Conservation (phyloP, 1,284 basidiomycete genomes). For the Tilletia caries region DNA sequence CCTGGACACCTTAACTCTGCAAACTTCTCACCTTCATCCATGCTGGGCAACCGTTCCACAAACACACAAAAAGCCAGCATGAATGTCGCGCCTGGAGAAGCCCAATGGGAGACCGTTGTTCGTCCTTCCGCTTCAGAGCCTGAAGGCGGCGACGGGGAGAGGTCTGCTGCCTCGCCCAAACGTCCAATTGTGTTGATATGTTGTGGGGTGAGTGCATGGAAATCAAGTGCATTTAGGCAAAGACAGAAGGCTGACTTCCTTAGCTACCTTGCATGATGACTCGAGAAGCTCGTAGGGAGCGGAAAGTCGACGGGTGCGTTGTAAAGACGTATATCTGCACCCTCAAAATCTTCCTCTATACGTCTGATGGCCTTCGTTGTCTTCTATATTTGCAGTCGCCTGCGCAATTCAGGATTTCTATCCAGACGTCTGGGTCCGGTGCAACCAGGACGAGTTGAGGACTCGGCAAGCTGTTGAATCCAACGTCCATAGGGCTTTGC, state of each 20-base stretch:
- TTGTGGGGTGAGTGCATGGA: neutral
- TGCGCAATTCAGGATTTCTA: slow-evolving; percentile 15
- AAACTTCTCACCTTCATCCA: no score
- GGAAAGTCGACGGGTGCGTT: slow-evolving; percentile 29
- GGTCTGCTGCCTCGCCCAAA: neutral
- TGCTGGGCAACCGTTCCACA: no score
- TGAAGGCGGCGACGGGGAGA: no score
- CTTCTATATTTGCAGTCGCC: slow-evolving; percentile 22
- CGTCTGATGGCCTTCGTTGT: no score
- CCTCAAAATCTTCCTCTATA: no score
- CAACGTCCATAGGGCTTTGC: slow-evolving; percentile 10
- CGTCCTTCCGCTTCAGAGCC: neutral
- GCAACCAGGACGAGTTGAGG: slow-evolving; percentile 26
- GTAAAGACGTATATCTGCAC: no score
- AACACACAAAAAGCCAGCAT: no score
- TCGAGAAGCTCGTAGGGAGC: slow-evolving; percentile 21
- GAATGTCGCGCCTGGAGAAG: neutral
- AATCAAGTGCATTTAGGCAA: neutral
- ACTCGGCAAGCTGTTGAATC: slow-evolving; percentile 15
- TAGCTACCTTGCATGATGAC: neutral
- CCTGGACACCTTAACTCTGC: neutral
- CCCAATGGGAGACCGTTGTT: neutral
- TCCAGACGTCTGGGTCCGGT: slow-evolving; percentile 20
- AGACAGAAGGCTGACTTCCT: neutral
- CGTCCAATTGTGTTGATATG: slow-evolving; percentile 1